Base-by-base conservation (phyloP, 768 basidiomycete species). In the Boletus bicolor region DNA sequence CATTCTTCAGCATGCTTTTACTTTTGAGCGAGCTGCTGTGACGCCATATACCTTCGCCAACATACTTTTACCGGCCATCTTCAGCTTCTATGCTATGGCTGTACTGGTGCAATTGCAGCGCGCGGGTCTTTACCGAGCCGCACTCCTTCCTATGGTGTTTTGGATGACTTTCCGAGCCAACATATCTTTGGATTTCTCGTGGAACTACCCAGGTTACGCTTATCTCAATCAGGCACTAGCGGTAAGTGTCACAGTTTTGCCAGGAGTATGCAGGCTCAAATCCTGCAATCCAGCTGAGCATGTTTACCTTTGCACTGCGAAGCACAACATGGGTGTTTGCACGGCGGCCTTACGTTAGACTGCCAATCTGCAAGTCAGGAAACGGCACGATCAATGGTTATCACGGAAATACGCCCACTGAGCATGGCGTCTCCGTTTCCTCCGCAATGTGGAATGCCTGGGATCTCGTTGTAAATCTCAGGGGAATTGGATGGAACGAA, bases 21-120 rank as follows among this genome's bases (percentile, higher is more conserved):
- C 57, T 30, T 59, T 61, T 35, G 57, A 67, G 21, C 68, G 49
- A n/a, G 44, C 44, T 15, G 37, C 30, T 7, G 51, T 62, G 42
- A 68, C 70, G 5, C 59, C 54, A 15, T 45, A 68, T 72, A 28
- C 75, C 75, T 60, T 61, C 64, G 32, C 50, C n/a, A 71, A 71
- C 10, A 68, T 74, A 47, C 56, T 82, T 34, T 26, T 78, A 15
- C 81, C 80, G 1, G 66, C 76, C 15, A 21, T 80, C 1, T 52
- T 79, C 24, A 72, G 72, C 54, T 82, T 79, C 67, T 82, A 80
- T 71, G 68, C 62, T 11, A 79, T 80, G 51, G 83, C 83, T 12
- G 65, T 82, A 35, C 74, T 86, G 47, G 80, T 84, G 7, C 71
- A 81, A 38, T 64, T 77, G 15, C 79, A 79, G 0, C 68, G 67